A percentile compares a stretch with the other conserved stretches of the same genome.
Conservation (phyloP, 2,329 filamentous ascomycete species). For the Fusarium sp. region DNA sequence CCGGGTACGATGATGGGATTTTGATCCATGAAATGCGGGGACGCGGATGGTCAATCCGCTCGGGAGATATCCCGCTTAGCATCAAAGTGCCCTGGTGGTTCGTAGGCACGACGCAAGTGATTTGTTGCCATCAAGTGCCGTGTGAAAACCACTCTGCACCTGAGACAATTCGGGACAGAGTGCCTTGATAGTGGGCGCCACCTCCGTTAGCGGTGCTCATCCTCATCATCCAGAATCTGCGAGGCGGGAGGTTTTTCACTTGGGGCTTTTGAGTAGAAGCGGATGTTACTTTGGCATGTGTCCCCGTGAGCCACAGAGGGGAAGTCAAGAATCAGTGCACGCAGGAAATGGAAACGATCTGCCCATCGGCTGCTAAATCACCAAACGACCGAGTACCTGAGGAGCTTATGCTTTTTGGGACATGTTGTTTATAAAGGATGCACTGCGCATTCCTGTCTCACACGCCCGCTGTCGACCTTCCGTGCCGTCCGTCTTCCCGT, state of each 20-base stretch:
- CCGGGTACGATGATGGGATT: too few species aligned
- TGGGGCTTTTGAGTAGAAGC: not conserved
- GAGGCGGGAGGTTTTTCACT: not conserved
- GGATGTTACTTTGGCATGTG: not conserved
- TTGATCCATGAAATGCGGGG: not conserved
- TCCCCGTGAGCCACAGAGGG: not conserved
- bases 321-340: not conserved
- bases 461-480: not conserved
- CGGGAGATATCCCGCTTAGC: not conserved
- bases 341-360: not conserved
- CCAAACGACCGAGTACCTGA: not conserved
- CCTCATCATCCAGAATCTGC: not conserved
- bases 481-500: not conserved
- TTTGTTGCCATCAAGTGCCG: not conserved
- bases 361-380: not conserved
- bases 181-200: not conserved
- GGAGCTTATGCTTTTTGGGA: too few species aligned
- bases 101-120: not conserved
- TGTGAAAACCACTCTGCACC: not conserved
- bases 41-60: not conserved
- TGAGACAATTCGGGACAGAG: not conserved
- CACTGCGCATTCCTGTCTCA: not conserved
- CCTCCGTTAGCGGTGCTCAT: slow-evolving; percentile 1
- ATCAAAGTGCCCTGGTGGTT: not conserved
- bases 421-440: not conserved